Percentiles rank a stretch among this genome's conserved stretches.
Evolutionary conservation across 192 early-diverging fungal genomes (phyloP).

Genomic region (Radiomyces spectabilis): DNA sequence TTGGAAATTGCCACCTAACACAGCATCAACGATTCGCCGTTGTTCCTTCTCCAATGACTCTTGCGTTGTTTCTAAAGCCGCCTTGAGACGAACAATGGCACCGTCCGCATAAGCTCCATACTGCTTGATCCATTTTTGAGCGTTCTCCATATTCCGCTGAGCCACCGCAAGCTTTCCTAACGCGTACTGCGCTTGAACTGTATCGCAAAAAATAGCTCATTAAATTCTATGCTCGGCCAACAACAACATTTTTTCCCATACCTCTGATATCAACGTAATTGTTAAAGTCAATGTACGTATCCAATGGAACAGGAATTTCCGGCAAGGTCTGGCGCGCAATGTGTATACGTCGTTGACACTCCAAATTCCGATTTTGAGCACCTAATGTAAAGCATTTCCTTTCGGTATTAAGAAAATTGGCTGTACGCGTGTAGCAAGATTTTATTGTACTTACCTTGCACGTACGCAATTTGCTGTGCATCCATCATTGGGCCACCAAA

Average conservation of each 20-base stretch:
- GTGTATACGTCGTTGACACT: slow-evolving; percentile 11
- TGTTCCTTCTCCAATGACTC: slow-evolving; percentile 2
- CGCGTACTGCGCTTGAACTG: no score
- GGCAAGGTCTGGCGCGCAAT: slow-evolving; percentile 7
- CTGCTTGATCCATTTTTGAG: slow-evolving; percentile 17
- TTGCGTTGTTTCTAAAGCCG: slow-evolving; percentile 1
- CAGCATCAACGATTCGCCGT: slow-evolving; percentile 2
- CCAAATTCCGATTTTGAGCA: neutral
- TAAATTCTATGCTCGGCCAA: no score
- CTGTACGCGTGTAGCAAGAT: neutral
- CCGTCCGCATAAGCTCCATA: slow-evolving; percentile 18
- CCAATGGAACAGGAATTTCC: slow-evolving; percentile 20
- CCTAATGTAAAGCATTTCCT: neutral
- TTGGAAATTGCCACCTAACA: neutral
- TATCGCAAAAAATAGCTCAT: no score
- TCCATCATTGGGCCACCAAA: slow-evolving; percentile 14
- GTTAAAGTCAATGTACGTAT: slow-evolving; percentile 14
- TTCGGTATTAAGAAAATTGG: neutral
- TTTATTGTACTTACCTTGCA: slow-evolving; percentile 10
- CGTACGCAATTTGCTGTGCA: slow-evolving; percentile 9
- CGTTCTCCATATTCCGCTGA: neutral
- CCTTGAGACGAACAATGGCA: neutral
- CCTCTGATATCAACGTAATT: slow-evolving; percentile 24
- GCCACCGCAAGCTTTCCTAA: neutral
- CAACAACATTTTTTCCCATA: neutral